These are phyloP conservation scores for Colletotrichum nymphaeae DNA, from an alignment of 2,329 filamentous ascomycete species.

Conservation along the genomic window DNA sequence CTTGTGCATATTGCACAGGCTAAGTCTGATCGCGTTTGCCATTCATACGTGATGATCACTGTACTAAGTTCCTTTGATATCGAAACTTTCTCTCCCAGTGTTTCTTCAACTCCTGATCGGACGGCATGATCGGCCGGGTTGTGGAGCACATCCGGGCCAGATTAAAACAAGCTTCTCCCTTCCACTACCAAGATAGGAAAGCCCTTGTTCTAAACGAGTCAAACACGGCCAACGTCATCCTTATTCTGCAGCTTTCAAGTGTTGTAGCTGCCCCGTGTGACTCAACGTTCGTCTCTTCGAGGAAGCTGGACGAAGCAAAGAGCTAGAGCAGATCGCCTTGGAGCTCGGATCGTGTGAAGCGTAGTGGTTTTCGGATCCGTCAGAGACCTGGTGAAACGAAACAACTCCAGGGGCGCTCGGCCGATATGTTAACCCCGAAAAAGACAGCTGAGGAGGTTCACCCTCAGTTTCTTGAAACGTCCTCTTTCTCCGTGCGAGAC, in stretches of 20 bases:
- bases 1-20: background rate
- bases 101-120: background rate
- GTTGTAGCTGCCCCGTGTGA: background rate
- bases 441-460: background rate
- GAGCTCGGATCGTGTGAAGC: background rate
- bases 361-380: background rate
- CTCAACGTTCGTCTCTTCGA: slow-evolving; percentile 1
- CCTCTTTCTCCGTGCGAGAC: background rate
- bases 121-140: background rate
- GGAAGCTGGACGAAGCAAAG: background rate
- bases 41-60: background rate
- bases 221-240: background rate
- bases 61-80: background rate
- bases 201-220: background rate
- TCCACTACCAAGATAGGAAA: background rate
- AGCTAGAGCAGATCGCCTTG: no score
- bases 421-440: background rate
- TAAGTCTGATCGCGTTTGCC: background rate
- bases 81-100: background rate
- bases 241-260: background rate
- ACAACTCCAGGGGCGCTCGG: slow-evolving; percentile 1
- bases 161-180: background rate
- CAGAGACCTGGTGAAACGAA: background rate
- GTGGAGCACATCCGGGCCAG: background rate
- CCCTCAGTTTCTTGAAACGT: background rate